Conservation (phyloP, 2,329 filamentous ascomycete genomes). For the Ophiosphaerella korrae region DNA sequence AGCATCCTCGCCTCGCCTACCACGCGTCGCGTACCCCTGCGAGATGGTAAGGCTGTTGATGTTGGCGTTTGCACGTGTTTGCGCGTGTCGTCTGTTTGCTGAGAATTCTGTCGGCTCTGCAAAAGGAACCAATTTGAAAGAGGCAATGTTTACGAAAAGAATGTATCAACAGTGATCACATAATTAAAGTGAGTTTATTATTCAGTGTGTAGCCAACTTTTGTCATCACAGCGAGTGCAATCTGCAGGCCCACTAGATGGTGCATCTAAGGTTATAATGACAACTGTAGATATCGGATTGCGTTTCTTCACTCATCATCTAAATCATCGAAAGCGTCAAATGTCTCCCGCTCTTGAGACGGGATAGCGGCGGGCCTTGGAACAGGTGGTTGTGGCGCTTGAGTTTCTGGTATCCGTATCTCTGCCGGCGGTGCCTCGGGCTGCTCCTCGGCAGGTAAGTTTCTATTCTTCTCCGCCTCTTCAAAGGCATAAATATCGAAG, state of each 20-base stretch:
- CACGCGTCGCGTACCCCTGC: constrained; percentile 2
- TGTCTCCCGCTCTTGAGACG: constrained; percentile 1
- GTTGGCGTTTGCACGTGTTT: background rate
- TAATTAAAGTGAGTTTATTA: background rate
- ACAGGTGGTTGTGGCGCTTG: background rate
- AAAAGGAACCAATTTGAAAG: too few relatives aligned
- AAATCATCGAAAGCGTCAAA: constrained; percentile 17
- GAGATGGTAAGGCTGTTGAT: background rate
- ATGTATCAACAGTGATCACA: background rate
- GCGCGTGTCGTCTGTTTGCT: background rate
- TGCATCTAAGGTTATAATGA: too few relatives aligned
- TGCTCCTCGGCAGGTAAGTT: constrained; percentile 1
- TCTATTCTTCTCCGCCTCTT: constrained; percentile 23
- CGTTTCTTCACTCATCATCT: constrained; percentile 10
- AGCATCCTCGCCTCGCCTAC: constrained; percentile 9
- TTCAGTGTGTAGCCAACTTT: background rate
- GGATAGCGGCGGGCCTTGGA: constrained; percentile 2
- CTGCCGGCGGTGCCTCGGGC: background rate
- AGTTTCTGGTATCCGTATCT: constrained; percentile 5
- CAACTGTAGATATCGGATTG: background rate
- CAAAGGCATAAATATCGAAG: constrained; percentile 28
- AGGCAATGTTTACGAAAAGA: too few relatives aligned
- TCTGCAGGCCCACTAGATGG: too few relatives aligned
- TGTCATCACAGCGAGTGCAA: background rate
- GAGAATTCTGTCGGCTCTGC: too few relatives aligned